Conservation (phyloP, 768 basidiomycete genomes). For the Suillus variegatus region DNA sequence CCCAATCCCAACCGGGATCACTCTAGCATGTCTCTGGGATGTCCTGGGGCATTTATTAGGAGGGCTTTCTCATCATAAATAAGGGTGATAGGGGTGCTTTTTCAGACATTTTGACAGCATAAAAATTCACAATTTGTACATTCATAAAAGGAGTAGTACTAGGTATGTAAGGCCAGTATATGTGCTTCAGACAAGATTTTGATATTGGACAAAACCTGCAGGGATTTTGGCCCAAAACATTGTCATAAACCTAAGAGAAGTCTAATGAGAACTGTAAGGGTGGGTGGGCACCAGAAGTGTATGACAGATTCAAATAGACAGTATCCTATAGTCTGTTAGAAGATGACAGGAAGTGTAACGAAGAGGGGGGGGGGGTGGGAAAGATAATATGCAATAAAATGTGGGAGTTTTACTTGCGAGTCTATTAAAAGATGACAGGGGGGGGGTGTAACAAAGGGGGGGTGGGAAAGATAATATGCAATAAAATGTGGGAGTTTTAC, state of each 20-base stretch:
- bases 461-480: too few species aligned
- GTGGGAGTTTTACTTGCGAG: too few species aligned
- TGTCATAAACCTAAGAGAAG: background rate
- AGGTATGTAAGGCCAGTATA: background rate
- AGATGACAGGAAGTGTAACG: too few species aligned
- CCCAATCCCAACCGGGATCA: background rate
- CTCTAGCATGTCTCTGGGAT: background rate
- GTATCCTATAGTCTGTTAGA: too few species aligned
- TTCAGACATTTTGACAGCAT: background rate
- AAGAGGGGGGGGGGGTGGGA: too few species aligned
- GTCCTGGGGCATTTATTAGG: background rate
- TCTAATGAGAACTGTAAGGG: background rate
- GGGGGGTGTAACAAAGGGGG: too few species aligned
- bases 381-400: too few species aligned
- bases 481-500: too few species aligned
- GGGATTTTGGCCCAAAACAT: background rate
- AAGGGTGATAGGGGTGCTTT: background rate
- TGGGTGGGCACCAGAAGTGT: background rate
- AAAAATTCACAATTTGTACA: background rate
- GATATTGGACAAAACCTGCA: background rate
- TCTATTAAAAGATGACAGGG: too few species aligned
- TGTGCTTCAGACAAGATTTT: background rate
- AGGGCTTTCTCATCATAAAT: background rate
- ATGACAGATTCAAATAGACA: too few species aligned
- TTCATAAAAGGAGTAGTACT: background rate